A percentile compares a stretch with the other conserved stretches of the same genome.
These are phyloP conservation scores for Penicillium griseofulvum DNA, from an alignment of 2,329 filamentous ascomycete genomes.

Conservation along the genomic window DNA sequence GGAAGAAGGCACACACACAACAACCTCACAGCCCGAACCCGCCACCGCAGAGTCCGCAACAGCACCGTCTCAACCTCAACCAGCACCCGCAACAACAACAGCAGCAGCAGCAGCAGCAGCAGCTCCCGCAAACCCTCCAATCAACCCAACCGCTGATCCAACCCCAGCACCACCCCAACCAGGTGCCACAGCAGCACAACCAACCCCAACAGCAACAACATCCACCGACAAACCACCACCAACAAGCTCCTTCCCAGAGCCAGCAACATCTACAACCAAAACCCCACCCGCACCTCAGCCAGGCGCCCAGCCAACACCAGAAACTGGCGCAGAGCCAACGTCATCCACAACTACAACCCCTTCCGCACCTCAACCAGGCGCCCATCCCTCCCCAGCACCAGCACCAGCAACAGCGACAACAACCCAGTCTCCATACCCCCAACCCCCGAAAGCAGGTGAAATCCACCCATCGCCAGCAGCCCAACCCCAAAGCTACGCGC, in stretches of 20 bases:
- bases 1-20: slow-evolving; percentile 14
- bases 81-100: slow-evolving; percentile 34
- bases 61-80: slow-evolving; percentile 17
- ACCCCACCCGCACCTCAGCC: slow-evolving; percentile 42
- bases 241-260: slow-evolving; percentile 12
- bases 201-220: slow-evolving; percentile 3
- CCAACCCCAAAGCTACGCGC: slow-evolving; percentile 1
- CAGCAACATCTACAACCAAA: slow-evolving; percentile 7
- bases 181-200: slow-evolving; percentile 25
- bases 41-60: slow-evolving; percentile 20
- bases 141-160: background rate
- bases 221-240: slow-evolving; percentile 5
- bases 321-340: slow-evolving; percentile 2
- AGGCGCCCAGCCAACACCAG: slow-evolving; percentile 25
- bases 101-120: background rate
- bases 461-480: background rate
- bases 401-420: background rate
- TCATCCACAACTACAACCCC: slow-evolving; percentile 16
- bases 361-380: slow-evolving; percentile 43
- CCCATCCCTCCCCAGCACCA: no score
- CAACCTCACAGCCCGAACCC: slow-evolving; percentile 21
- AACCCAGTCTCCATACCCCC: slow-evolving; percentile 12
- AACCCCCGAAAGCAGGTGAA: slow-evolving; percentile 21
- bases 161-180: slow-evolving; percentile 36
- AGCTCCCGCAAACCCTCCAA: background rate